Evolutionary conservation across 2,329 filamentous ascomycete genomes (phyloP).

Genomic region (Pseudocercospora musae): DNA sequence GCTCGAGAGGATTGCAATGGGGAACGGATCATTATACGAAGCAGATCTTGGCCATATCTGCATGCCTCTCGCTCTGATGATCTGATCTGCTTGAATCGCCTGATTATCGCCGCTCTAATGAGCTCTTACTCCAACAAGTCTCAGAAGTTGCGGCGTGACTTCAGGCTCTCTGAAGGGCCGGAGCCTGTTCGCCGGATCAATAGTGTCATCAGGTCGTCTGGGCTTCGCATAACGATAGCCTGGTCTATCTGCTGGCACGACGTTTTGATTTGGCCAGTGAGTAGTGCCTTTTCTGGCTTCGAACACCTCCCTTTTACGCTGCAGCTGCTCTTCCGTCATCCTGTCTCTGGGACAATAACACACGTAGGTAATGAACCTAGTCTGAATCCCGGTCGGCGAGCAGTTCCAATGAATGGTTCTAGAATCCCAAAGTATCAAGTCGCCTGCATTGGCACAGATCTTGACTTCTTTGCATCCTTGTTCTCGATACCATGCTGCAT

Average conservation of each 20-base stretch:
- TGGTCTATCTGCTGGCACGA: slow-evolving; percentile 21
- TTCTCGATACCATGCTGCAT: slow-evolving; percentile 29
- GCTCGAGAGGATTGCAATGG: background rate
- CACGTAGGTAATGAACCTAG: slow-evolving; percentile 22
- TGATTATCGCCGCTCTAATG: background rate
- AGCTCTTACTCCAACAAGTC: slow-evolving; percentile 16
- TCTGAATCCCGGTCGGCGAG: slow-evolving; percentile 19
- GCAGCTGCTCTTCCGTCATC: slow-evolving; percentile 16
- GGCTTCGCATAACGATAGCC: slow-evolving; percentile 19
- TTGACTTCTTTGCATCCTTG: slow-evolving; percentile 24
- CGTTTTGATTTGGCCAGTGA: slow-evolving; percentile 27
- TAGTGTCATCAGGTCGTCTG: slow-evolving; percentile 16
- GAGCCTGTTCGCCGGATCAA: slow-evolving; percentile 17
- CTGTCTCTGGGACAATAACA: slow-evolving; percentile 21
- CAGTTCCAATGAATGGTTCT: slow-evolving; percentile 47
- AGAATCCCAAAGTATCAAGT: slow-evolving; percentile 32
- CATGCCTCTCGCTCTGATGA: background rate
- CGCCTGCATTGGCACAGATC: slow-evolving; percentile 25
- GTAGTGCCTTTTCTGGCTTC: slow-evolving; percentile 22
- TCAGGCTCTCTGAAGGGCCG: slow-evolving; percentile 19
- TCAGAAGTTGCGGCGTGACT: slow-evolving; percentile 16
- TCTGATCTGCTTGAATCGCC: background rate
- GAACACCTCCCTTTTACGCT: slow-evolving; percentile 22
- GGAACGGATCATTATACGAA: background rate
- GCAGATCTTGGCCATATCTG: background rate